Conservation (phyloP, 1,284 basidiomycete genomes). For the Tilletia caries region DNA sequence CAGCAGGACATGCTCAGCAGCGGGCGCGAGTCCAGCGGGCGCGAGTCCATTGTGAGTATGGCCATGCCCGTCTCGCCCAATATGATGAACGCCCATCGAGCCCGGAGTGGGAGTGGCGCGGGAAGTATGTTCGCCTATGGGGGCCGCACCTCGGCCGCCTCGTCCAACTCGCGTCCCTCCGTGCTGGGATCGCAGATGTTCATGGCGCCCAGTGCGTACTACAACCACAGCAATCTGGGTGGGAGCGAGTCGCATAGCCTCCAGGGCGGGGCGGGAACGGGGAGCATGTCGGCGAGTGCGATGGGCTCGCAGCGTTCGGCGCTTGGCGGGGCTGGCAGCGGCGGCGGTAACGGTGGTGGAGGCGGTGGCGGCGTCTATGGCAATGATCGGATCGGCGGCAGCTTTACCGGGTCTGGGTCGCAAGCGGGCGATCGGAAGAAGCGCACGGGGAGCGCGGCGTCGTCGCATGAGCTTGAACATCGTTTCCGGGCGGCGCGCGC, state of each 20-base stretch:
- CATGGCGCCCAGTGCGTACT: neutral
- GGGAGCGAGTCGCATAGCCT: neutral
- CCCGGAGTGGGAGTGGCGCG: constrained; percentile 2
- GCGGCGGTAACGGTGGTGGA: neutral
- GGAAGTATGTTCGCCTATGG: neutral
- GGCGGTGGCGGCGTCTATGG: neutral
- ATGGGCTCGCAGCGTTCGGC: neutral
- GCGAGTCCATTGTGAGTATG: no score
- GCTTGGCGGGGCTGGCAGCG: neutral
- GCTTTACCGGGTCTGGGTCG: no score
- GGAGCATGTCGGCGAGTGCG: neutral
- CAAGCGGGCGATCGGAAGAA: neutral
- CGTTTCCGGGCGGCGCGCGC: constrained; percentile 6
- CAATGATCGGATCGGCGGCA: no score
- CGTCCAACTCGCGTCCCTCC: constrained; percentile 3
- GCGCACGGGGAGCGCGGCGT: neutral
- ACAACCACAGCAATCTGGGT: neutral
- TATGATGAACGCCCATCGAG: neutral
- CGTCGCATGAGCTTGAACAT: neutral
- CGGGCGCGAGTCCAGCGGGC: no score
- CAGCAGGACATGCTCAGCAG: no score
- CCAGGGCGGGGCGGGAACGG: neutral
- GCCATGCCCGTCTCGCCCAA: no score
- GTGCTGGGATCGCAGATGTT: neutral
- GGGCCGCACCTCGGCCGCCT: constrained; percentile 8